Base-by-base conservation (phyloP, 2,329 filamentous ascomycete genomes). In the Penicillium vulpinum region DNA sequence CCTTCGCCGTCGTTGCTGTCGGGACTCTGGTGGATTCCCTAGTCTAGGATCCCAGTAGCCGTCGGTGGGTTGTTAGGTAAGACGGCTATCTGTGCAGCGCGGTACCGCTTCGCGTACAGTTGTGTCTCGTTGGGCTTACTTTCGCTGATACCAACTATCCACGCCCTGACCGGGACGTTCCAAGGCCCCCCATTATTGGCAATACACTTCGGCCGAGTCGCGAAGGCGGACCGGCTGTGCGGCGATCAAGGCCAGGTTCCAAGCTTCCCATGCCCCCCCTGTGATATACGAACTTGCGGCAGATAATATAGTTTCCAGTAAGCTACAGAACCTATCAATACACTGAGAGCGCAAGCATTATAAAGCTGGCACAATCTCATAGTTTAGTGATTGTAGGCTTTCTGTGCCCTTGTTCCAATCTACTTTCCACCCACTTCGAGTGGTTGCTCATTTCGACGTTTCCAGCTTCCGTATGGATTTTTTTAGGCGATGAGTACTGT, bases 101-200 rank as follows among this genome's bases (percentile, higher is more conserved):
- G 24, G 13, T 10, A 10, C 24, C 18, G n/a, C 9, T 60, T 60
- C 9, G 54, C 54, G 8, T 48, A 54, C 31, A 41, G 48, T 11
- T 51, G 44, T 16, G 13, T 41, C 9, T 57, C 22, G 2, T 26
- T 60, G 18, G 22, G 51, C 31, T 36, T 60, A 15, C 35, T 60
- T 15, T 36, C 57, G 13, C 44, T 57, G 24, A 24, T 57, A n/a
- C 57, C 51, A 28, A 50, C 45, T 1, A 51, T 60, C 11, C 18
- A 60, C 16, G 31, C 50, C 16, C 40, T 60, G 16, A 46, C 57
- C 22, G 44, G 46, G n/a, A 24, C 40, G 22, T 18, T 7, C 5
- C 26, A 22, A 18, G 38, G 21, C 2, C 16, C n/a, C 2, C 26
- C 47, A 7, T 21, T 46, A 6, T 21, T 56, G 4, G 26, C 45